A percentile compares a stretch with the other conserved stretches of the same genome.
phyloP scores from a whole-genome alignment of 257 asterid genomes.

The Solanum appendiculatum region DNA sequence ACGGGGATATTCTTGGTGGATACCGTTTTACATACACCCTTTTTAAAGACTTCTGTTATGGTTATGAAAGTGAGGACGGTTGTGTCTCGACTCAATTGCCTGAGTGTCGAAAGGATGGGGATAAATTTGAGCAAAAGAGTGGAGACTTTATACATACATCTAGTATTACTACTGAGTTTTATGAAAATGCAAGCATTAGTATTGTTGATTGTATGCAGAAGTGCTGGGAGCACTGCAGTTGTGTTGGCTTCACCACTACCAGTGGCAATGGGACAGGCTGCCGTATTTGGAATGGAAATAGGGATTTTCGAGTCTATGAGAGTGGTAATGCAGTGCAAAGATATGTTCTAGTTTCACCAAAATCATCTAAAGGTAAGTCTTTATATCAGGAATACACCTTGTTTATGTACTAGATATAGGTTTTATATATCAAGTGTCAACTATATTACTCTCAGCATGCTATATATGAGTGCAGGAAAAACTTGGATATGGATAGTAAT shows the following conservation, averaged over 20 bases:
- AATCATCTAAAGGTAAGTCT: background rate
- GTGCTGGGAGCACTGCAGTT: background rate
- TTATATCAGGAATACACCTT: background rate
- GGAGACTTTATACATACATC: background rate
- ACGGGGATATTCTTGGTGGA: background rate
- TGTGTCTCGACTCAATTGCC: conserved; percentile 3
- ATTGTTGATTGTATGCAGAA: background rate
- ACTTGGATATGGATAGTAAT: conserved; percentile 9
- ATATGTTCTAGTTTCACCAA: background rate
- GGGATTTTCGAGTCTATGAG: background rate
- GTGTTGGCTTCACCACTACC: background rate
- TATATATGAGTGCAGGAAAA: conserved; percentile 1
- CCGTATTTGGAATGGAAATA: background rate
- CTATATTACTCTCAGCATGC: background rate
- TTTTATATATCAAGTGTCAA: background rate
- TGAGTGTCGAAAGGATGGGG: background rate
- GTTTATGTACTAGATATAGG: background rate
- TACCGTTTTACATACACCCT: background rate
- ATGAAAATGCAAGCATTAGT: background rate
- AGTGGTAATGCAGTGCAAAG: background rate
- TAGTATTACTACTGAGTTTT: background rate
- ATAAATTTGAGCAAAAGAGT: background rate
- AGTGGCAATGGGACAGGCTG: background rate
- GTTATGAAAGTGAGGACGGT: background rate
- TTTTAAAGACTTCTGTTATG: background rate